Evolutionary conservation across 2,329 filamentous ascomycete genomes (phyloP), one percentile per base, ranked within the genome.

Genomic region (Fusarium sp.): DNA sequence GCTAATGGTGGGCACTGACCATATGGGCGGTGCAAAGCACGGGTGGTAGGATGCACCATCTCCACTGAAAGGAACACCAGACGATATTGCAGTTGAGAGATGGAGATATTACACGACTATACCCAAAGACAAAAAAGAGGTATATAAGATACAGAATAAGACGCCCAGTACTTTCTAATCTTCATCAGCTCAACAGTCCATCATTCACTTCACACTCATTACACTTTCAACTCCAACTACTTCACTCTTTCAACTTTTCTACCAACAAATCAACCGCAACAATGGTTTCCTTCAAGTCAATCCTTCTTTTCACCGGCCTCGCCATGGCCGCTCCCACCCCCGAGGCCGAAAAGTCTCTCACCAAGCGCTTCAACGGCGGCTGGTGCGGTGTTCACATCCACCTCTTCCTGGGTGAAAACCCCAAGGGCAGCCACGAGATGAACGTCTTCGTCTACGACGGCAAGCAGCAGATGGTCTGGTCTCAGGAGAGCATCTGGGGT

Each of bases 351-450:
- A 57, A 57, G 11, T 18, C 45, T 8, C 25, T 57, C 15, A 42
- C 44, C 30, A 57, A 57, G 15, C 54, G 54, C 15, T 57, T 57
- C 24, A 57, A 57, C 12, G 43, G 43, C 8, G 54, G 54, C 6
- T 57, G 54, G 54, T 57, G 54, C n/a, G 54, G 54, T 40, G 54
- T 57, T 4, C 54, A 57, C n/a, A 50, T 57, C 12, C 54, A 57
- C 25, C 30, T 50, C 4, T 57, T 57, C n/a, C 5, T 6, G 7
- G 54, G 54, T 12, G 54, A 57, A 15, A 57, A 57, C 11, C 15
- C 32, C 6, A 40, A 57, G 15, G 54, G 54, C 4, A 40, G n/a
- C 2, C 44, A 57, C 9, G 54, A 57, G n/a, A 57, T 57, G 54
- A 57, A 57, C 7, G 32, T 57, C n/a, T 49, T 22, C 6, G 44